phyloP scores from a whole-genome alignment of 176 grass and related monocot species.

The Elaeis guineensis region DNA sequence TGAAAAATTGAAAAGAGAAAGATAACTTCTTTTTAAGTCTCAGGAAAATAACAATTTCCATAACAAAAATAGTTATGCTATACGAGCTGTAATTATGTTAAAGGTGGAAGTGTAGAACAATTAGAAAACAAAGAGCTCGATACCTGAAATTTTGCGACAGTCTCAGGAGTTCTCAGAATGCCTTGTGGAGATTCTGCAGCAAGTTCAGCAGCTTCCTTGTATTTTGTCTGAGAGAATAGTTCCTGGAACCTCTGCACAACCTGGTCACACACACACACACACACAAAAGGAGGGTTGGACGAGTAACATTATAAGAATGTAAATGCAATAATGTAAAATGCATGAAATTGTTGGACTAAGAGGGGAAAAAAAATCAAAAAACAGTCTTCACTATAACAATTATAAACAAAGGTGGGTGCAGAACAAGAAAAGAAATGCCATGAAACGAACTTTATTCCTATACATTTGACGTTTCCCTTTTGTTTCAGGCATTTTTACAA shows the following conservation, averaged over 20 bases:
- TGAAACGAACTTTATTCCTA: no score
- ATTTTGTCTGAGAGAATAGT: conserved; percentile 86
- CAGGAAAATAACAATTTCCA: background rate
- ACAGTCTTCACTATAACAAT: no score
- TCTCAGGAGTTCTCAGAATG: conserved; percentile 82
- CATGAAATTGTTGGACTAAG: no score
- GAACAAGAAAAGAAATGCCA: no score
- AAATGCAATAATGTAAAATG: no score
- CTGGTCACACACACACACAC: conserved; percentile 17
- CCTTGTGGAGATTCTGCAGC: conserved; percentile 93
- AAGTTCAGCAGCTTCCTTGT: conserved; percentile 97
- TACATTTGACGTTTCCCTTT: no score
- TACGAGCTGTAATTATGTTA: background rate
- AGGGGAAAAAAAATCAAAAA: no score
- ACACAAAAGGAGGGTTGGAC: background rate
- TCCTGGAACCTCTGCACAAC: conserved; percentile 97
- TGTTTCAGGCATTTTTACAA: no score
- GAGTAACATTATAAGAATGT: no score
- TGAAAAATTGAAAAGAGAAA: no score
- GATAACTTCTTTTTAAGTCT: no score
- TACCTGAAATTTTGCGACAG: conserved; percentile 94
- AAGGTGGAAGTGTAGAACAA: background rate
- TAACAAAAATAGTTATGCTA: background rate
- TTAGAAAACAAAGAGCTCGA: background rate
- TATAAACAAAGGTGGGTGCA: no score